Base-by-base conservation (phyloP, 2,329 filamentous ascomycete species). In the Aspergillus thermomutatus region DNA sequence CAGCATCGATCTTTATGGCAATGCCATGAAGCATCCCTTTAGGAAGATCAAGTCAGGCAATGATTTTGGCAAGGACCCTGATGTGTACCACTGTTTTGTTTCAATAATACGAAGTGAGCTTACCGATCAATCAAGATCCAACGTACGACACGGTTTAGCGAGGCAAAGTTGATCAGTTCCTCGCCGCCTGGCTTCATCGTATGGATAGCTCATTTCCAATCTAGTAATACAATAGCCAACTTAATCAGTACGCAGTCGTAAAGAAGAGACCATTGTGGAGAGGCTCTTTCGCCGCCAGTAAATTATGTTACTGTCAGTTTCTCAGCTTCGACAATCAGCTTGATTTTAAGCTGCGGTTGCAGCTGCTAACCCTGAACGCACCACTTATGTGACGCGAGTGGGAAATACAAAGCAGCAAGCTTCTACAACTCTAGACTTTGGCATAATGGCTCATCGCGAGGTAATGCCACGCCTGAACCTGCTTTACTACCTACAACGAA, bases 171-270 rank as follows among this genome's bases (percentile, higher is more conserved):
- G n/a, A n/a, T n/a, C 34, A 64, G 62, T 54, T 62, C 57, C 23
- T 65, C 61, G 3, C 60, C 58, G 1, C 57, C 62, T 21, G 64
- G 62, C 1, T 64, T 64, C n/a, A 54, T 51, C 27, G 63, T 59
- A 27, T 66, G 64, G 59, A 58, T 64, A 37, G 60, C 62, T 6
- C 62, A 66, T 59, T 59, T 66, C 3, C 62, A 64, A 49, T 62
- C 63, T 31, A 59, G 62, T 45, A 63, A 59, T 53, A 62, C 63
- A 31, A 56, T 60, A n/a, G 52, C 59, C 7, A 49, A 34, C 17
- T n/a, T n/a, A n/a, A n/a, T n/a, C 59, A 62, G 40, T 55, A 57
- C 41, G 26, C 46, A 19, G 45, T 21, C 53, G 37, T 19, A 53
- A 52, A 21, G 45, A 60, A 17, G 47, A 51, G 17, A 53, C 49